Evolutionary conservation across 176 grass and related monocot genomes (phyloP), one percentile per base, ranked within the genome.

Genomic region (Rhipidocladum racemiflorum): DNA sequence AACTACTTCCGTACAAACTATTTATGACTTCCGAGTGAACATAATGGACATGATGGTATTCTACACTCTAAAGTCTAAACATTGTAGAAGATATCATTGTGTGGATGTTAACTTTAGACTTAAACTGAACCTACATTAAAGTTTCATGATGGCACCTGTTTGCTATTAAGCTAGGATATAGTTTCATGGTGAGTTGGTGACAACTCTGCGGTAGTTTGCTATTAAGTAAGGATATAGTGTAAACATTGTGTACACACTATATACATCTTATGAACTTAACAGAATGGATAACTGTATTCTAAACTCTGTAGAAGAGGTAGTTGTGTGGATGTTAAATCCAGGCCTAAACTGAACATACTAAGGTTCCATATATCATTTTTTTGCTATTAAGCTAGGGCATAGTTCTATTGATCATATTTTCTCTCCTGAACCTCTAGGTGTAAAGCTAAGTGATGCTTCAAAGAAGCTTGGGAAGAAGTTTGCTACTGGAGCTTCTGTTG

Each of bases 401-500:
- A 45, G 8, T 24, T 62, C 72, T 75, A 27, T 61, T 57, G 24
- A 76, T 75, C 27, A 11, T 69, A 21, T 67, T 75, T 82, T 69
- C 63, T 74, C 45, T 17, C 24, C 38, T 74, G 69, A 23, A 72
- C 65, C 30, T 82, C 67, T 66, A 99, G 97, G 97, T 78, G 81
- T 99, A 75, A 99, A 96, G 68, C 85, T 99, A 40, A 96, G 83
- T 81, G 97, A 99, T 79, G 97, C 97, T 51, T 99, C 97, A 53
- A 99, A 99, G 83, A 99, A 96, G 80, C 91, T 99, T 67, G 97
- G 97, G 35, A 99, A 99, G 85, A 99, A 99, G 60, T 99, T 99
- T 86, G 97, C 97, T 70, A 96, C 97, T 34, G 97, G 97, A 53
- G 97, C 97, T 76, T 99, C 97, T 78, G 97, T 99, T 85, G 93